Evolutionary conservation across 345 rosid species (phyloP).

Genomic region (Bretschneidera sinensis): DNA sequence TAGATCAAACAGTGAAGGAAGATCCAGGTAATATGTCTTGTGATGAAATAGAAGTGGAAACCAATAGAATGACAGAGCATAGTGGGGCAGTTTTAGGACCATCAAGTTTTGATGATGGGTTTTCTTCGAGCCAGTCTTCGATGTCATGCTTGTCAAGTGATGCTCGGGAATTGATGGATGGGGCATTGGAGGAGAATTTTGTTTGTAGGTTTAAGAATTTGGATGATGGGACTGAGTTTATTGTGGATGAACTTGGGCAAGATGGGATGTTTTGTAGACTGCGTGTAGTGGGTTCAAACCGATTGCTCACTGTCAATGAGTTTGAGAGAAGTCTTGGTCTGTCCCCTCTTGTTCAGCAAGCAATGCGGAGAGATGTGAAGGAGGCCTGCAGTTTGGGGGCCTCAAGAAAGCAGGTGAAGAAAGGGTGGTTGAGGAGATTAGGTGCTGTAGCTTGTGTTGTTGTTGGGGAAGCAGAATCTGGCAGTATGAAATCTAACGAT

Average conservation of each 20-base stretch:
- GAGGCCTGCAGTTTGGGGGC: slow-evolving; percentile 9
- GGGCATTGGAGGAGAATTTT: slow-evolving; percentile 26
- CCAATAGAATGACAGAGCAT: slow-evolving; percentile 21
- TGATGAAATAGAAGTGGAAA: slow-evolving; percentile 23
- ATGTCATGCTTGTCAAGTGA: slow-evolving; percentile 20
- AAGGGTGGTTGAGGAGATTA: slow-evolving; percentile 39
- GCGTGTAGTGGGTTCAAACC: slow-evolving; percentile 25
- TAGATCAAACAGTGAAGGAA: slow-evolving; percentile 9
- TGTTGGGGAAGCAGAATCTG: slow-evolving; percentile 26
- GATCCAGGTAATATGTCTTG: background rate
- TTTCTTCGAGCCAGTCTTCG: slow-evolving; percentile 10
- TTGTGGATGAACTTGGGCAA: slow-evolving; percentile 30
- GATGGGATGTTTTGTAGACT: slow-evolving; percentile 22
- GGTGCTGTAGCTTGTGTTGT: slow-evolving; percentile 32
- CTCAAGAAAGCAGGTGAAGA: slow-evolving; percentile 19
- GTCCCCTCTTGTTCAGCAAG: slow-evolving; percentile 28
- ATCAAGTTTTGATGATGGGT: slow-evolving; percentile 15
- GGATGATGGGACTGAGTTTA: slow-evolving; percentile 31
- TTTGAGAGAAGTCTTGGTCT: slow-evolving; percentile 31
- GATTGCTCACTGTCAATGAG: slow-evolving; percentile 24
- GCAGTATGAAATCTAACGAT: slow-evolving; percentile 14
- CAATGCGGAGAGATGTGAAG: slow-evolving; percentile 18
- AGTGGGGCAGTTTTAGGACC: slow-evolving; percentile 37
- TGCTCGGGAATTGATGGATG: slow-evolving; percentile 22
- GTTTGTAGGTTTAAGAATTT: slow-evolving; percentile 26